Evolutionary conservation across 805 yeast species (phyloP), one percentile per base, ranked within the genome.

Genomic region (Ogataea naganishii): DNA sequence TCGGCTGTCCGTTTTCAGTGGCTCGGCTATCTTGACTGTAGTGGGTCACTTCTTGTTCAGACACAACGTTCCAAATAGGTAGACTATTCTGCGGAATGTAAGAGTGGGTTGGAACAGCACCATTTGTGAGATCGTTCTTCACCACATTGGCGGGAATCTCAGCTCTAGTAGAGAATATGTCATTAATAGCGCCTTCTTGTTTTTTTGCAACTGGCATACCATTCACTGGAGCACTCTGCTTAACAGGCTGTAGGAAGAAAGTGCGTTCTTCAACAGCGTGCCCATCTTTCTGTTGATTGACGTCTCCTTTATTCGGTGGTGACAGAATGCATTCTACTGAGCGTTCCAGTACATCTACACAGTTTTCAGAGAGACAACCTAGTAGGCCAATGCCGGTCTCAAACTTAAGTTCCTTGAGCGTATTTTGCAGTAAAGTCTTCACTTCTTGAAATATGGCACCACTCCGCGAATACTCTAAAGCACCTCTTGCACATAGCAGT

Each of bases 381-480:
- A 84, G 75, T 16, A 74, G 52, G 13, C 69, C 75, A 26, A 64
- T 54, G 14, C 53, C 56, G 26, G 73, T 66, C 41, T 75, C 81
- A 10, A 49, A 42, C 39, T 62, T 70, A 34, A 80, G 54, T 28
- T 67, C 71, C 14, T 60, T 54, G 3, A 78, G 52, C 3, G 75
- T 62, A 18, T 60, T 67, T 14, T 61, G 52, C 27, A 85, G 53
- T 27, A 81, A 56, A 20, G 55, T 63, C 40, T 74, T 79, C 47
- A 78, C 73, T 30, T 77, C 85, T 46, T 74, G 81, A 47, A 78
- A 75, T 32, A 85, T 54, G 2, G 89, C 76, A 1, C 95, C 95
- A 22, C 86, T 85, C 47, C 83, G 74, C 3, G 83, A 75, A 47
- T 82, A 84, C 38, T 85, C 95, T 33, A 86, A 59, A 1, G 85